These are phyloP conservation scores for Entophlyctis luteolus DNA, from an alignment of 192 early-diverging fungal species.

Conservation along the genomic window DNA sequence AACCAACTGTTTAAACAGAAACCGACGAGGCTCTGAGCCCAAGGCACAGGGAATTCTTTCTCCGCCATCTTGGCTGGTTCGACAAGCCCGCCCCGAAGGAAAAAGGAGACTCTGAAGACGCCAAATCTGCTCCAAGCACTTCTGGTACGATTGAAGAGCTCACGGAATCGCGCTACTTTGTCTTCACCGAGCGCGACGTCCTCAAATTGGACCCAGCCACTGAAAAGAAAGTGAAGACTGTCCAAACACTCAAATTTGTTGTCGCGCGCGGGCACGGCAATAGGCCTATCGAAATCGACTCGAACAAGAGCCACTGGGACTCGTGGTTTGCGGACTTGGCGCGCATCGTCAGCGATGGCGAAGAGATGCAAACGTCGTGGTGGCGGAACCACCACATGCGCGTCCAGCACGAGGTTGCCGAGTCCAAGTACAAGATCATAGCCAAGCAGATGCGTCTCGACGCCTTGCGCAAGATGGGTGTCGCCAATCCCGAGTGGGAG, in stretches of 20 bases:
- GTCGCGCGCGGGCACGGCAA: not conserved
- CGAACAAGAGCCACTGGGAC: slow-evolving; percentile 2
- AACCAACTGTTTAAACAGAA: not conserved
- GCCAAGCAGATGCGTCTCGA: too few relatives aligned
- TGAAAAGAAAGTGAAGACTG: not conserved
- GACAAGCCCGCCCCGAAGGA: not conserved
- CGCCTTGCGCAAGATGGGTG: too few relatives aligned
- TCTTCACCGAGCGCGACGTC: slow-evolving; percentile 19
- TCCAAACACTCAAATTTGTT: slow-evolving; percentile 11
- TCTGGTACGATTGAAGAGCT: not conserved
- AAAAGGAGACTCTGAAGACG: not conserved
- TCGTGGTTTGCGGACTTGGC: not conserved
- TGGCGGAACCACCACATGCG: not conserved
- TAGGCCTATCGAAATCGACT: not conserved
- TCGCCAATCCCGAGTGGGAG: too few relatives aligned
- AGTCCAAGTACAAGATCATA: too few relatives aligned
- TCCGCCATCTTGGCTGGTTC: slow-evolving; percentile 10
- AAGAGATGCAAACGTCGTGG: not conserved
- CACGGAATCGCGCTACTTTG: slow-evolving; percentile 17
- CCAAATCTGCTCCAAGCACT: not conserved
- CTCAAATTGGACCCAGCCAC: not conserved
- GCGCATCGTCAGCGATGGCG: not conserved
- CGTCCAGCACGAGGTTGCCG: too few relatives aligned
- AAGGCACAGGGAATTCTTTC: not conserved
- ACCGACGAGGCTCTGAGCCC: not conserved